phyloP scores from a whole-genome alignment of 2,329 filamentous ascomycete species.

The Sporothrix globosa region DNA sequence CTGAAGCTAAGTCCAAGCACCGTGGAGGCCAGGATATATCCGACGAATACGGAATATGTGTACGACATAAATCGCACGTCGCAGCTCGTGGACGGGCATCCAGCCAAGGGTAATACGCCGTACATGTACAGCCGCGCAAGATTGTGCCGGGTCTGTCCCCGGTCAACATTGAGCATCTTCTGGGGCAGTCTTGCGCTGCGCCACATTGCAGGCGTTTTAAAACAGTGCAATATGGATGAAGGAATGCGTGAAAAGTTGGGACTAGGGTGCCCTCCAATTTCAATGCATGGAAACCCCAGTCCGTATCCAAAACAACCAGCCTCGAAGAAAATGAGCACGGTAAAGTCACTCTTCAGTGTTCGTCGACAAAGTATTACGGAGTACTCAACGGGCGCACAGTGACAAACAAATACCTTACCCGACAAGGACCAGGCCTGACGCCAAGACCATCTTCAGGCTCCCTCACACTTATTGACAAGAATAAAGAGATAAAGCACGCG shows the following conservation, averaged over 20 bases:
- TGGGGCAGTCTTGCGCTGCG: conserved; percentile 11
- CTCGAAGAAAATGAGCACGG: conserved; percentile 26
- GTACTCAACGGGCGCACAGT: neutral
- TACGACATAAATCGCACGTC: neutral
- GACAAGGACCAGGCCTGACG: neutral
- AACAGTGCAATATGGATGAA: neutral
- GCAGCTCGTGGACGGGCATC: neutral
- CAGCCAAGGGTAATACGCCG: neutral
- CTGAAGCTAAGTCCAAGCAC: neutral
- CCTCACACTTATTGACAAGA: neutral
- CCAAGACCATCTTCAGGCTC: neutral
- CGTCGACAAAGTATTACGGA: neutral
- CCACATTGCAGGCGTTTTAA: conserved; percentile 21
- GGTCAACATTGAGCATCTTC: conserved; percentile 14
- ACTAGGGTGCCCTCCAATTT: conserved; percentile 21
- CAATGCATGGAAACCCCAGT: conserved; percentile 23
- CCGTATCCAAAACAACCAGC: conserved; percentile 20
- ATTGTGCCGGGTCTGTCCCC: conserved; percentile 16
- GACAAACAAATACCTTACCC: neutral
- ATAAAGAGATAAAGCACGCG: neutral
- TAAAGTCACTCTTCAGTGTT: conserved; percentile 1
- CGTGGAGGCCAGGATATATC: neutral
- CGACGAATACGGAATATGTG: neutral
- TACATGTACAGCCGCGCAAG: neutral
- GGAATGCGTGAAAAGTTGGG: neutral